Conservation (phyloP, 495 filamentous ascomycete genomes). For the Aspergillus incahuasiensis region DNA sequence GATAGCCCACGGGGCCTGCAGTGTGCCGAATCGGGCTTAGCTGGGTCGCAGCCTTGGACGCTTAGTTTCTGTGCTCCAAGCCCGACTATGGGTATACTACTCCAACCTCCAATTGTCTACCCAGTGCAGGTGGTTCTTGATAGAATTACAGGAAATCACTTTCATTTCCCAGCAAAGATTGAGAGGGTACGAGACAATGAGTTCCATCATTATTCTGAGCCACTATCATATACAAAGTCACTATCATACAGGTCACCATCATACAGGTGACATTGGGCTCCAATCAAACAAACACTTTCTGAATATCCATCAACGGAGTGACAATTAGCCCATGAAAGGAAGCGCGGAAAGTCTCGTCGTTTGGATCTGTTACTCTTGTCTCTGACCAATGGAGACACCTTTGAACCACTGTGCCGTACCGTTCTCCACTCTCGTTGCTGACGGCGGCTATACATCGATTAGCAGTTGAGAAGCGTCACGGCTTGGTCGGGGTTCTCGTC, state of each 20-base stretch:
- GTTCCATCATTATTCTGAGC: no score
- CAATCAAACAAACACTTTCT: neutral
- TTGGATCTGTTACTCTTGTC: neutral
- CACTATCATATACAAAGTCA: no score
- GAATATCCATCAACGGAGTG: neutral
- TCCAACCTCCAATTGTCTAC: no score
- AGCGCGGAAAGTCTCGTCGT: conserved; percentile 5
- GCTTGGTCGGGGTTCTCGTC: conserved; percentile 21
- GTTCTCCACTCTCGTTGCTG: conserved; percentile 21
- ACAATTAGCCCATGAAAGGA: conserved; percentile 25
- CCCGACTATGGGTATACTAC: no score
- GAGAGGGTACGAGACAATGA: no score
- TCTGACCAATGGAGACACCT: conserved; percentile 28
- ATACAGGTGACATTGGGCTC: neutral
- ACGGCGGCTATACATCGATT: conserved; percentile 18
- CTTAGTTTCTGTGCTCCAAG: no score
- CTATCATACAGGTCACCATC: no score
- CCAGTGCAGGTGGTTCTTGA: no score
- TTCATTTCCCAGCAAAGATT: no score
- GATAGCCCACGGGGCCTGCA: neutral
- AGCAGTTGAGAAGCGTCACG: conserved; percentile 21
- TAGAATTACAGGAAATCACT: no score
- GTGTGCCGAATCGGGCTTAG: conserved; percentile 2
- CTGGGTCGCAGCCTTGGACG: no score
- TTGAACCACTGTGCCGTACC: conserved; percentile 29